A percentile compares a stretch with the other conserved stretches of the same genome.
phyloP scores from a whole-genome alignment of 192 early-diverging fungal genomes.

The Coemansia sp. region DNA sequence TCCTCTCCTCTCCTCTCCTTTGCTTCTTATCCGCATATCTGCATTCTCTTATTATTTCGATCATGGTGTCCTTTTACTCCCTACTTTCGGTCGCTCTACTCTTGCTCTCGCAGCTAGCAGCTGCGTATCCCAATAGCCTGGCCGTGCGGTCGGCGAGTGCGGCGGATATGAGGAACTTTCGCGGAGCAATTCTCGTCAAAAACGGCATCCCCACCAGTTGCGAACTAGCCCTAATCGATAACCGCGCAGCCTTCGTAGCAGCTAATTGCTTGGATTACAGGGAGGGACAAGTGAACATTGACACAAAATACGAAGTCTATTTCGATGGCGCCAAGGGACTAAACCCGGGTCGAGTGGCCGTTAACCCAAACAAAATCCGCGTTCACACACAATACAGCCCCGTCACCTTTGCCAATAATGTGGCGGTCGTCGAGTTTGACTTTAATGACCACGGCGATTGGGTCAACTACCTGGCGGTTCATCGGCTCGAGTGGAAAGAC shows the following conservation, averaged over 20 bases:
- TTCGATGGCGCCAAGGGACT: constrained; percentile 14
- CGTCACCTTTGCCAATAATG: constrained; percentile 14
- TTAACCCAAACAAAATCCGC: constrained; percentile 9
- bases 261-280: constrained; percentile 22
- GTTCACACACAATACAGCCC: constrained; percentile 11
- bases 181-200: constrained; percentile 31
- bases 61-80: not conserved
- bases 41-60: not conserved
- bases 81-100: not conserved
- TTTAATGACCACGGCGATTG: constrained; percentile 13
- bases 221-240: constrained; percentile 31
- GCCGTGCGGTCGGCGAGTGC: constrained; percentile 5
- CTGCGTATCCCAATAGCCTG: not conserved
- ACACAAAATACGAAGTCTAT: constrained; percentile 15
- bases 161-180: constrained; percentile 15
- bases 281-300: not conserved
- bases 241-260: constrained; percentile 23
- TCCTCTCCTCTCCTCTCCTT: not conserved
- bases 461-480: constrained; percentile 21
- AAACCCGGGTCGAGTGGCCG: constrained; percentile 1
- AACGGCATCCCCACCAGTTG: constrained; percentile 29
- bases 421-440: constrained; percentile 25
- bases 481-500: constrained; percentile 20
- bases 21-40: not conserved
- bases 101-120: not conserved